A percentile compares a stretch with the other conserved stretches of the same genome.
phyloP scores from a whole-genome alignment of 139 green algal species.

The Chlamydomonas schloesseri region DNA sequence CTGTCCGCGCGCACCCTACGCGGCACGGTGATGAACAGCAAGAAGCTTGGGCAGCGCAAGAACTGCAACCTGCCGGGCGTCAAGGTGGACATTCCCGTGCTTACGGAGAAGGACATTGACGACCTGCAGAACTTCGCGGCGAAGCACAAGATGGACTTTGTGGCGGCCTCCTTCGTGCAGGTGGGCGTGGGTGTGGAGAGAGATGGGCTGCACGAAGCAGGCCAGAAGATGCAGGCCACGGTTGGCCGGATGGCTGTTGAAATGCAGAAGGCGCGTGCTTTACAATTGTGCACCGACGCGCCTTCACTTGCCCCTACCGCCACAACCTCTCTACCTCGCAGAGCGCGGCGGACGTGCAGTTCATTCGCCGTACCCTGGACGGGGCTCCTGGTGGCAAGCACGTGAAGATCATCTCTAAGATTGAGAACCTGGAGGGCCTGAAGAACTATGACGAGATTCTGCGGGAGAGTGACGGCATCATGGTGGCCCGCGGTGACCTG shows the following conservation, averaged over 20 bases:
- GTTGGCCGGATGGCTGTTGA: too few species aligned
- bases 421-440: conserved; percentile 75
- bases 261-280: too few species aligned
- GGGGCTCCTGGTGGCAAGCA: conserved; percentile 36
- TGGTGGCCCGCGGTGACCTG: conserved; percentile 85
- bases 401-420: conserved; percentile 80
- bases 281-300: too few species aligned
- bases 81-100: conserved; percentile 83
- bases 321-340: too few species aligned
- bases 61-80: conserved; percentile 71
- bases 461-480: conserved; percentile 79
- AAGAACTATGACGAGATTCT: conserved; percentile 81
- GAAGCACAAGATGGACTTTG: conserved; percentile 73
- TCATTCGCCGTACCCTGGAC: conserved; percentile 63
- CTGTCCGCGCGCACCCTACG: conserved; percentile 47
- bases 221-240: too few species aligned
- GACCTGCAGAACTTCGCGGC: conserved; percentile 74
- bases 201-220: too few species aligned
- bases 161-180: conserved; percentile 59
- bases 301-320: too few species aligned
- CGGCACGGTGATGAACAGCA: conserved; percentile 54
- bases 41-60: conserved; percentile 58
- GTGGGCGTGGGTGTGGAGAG: too few species aligned
- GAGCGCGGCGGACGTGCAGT: conserved; percentile 64
- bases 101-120: conserved; percentile 77